Base-by-base conservation (phyloP, 768 basidiomycete genomes). In the Termitomyces titanicus region DNA sequence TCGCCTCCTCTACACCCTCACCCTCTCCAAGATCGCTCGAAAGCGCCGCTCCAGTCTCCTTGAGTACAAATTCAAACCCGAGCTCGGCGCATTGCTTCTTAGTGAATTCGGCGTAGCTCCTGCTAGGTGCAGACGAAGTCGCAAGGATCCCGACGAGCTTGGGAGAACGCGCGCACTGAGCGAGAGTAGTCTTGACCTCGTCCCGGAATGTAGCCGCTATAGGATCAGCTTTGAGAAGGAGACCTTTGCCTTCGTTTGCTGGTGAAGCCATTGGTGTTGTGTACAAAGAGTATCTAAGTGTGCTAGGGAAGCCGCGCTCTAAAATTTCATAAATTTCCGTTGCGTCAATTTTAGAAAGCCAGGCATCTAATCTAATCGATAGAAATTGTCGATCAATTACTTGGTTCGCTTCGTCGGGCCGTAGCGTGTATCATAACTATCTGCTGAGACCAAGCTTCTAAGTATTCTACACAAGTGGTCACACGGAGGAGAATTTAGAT, bases 1-100 rank as follows among this genome's bases (percentile, higher is more conserved):
- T 96, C 8, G 91, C 95, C 69, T 96, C 92, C 69, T 99, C 97
- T 8, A 94, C 94, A 11, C 92, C 94, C 29, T 94, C 92, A 0
- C 92, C 92, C 43, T 91, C 89, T 0, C 76, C 82, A 6, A 83
- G 72, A 67, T 79, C 77, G 3, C 73, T 74, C 22, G 78, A 77
- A 22, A 78, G 70, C 4, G 86, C 85, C 5, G 82, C 79, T 0
- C 89, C 92, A 7, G 85, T 86, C 56, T 73, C 75, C 63, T 83
- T 85, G 55, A 99, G 76, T 48, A 91, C 85, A 67, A 94, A 99
- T 34, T 86, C 81, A 49, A 99, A 85, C 0, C 94, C 95, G 27
- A 98, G 79, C 35, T 83, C 86, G 39, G 89, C 83, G 69, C 97
- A 98, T 62, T 95, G 92, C 67, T 87, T 94, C 67, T 79, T 79